phyloP scores from a whole-genome alignment of 139 green algal genomes.

The Gonium pectorale region DNA sequence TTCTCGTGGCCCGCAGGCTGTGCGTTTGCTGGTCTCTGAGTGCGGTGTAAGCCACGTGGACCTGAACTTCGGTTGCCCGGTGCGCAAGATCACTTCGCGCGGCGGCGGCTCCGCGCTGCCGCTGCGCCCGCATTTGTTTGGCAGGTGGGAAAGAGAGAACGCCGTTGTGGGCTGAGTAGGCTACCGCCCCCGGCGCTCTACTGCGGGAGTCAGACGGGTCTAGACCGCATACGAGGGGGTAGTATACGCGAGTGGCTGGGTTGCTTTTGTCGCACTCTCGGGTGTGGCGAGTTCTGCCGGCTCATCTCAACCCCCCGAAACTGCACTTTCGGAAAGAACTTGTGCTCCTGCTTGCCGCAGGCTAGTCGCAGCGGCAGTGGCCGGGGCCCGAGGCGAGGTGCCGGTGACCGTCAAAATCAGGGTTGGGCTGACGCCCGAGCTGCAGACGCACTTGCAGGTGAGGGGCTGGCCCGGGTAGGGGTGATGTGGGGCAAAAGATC shows the following conservation, averaged over 20 bases:
- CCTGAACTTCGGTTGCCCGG: slow-evolving; percentile 73
- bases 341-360: too few species aligned
- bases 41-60: slow-evolving; percentile 66
- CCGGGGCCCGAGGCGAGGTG: slow-evolving; percentile 42
- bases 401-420: slow-evolving; percentile 70
- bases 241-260: too few species aligned
- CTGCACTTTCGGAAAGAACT: too few species aligned
- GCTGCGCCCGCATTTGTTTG: slow-evolving; percentile 54
- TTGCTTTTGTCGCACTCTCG: too few species aligned
- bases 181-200: too few species aligned
- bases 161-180: neutral
- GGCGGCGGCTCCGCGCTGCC: slow-evolving; percentile 67
- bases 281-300: too few species aligned
- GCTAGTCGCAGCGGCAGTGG: slow-evolving; percentile 59
- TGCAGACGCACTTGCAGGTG: slow-evolving; percentile 56
- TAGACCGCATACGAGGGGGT: too few species aligned
- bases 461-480: neutral
- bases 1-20: too few species aligned
- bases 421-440: slow-evolving; percentile 49
- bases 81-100: slow-evolving; percentile 65
- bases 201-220: too few species aligned
- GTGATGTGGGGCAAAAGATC: too few species aligned
- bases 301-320: too few species aligned
- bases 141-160: neutral
- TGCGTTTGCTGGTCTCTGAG: slow-evolving; percentile 47